Base-by-base conservation (phyloP, 2,329 filamentous ascomycete species). In the Cladosporium sp. region DNA sequence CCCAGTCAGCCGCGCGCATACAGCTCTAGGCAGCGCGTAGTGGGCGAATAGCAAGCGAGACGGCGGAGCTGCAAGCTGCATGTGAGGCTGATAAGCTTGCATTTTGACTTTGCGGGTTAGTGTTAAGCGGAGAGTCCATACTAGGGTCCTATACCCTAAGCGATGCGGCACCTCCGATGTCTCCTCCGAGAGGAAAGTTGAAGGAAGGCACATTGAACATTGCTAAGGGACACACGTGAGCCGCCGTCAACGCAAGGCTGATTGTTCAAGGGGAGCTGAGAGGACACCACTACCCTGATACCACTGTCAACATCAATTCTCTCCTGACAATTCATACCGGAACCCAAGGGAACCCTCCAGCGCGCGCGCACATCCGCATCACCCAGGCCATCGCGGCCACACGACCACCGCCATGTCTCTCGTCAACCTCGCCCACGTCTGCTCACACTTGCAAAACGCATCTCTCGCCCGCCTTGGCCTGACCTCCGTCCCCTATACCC, bases 381-480 rank as follows among this genome's bases (percentile, higher is more conserved):
- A 26, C 49, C 33, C 16, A 62, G 61, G 61, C 61, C 61, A 66
- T 69, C 33, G 16, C 53, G 61, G 61, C 61, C 61, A 66, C 68
- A 37, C 57, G 59, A 62, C 66, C 67, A 64, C 65, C 74, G 71
- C 67, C 70, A 91, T 92, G 89, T 91, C 89, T 73, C 85, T 97
- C 80, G 83, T 86, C 76, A 87, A 89, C 79, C 85, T 96, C 69
- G 85, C 88, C 73, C 83, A 94, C 82, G 88, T 93, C 80, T 96
- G 91, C 84, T 93, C 92, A 71, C 93, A 97, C 82, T 85, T 97
- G 65, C 91, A 95, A 78, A 97, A 97, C 83, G 91, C 91, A 71
- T 90, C 90, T 65, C 88, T 88, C 74, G 92, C 91, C n/a, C 88
- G 90, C 1, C 87, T 97, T 0, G 91, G 90, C 71, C 83, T 96